Evolutionary conservation across 1,284 basidiomycete species (phyloP).

Genomic region (Heliocybe sulcata): DNA sequence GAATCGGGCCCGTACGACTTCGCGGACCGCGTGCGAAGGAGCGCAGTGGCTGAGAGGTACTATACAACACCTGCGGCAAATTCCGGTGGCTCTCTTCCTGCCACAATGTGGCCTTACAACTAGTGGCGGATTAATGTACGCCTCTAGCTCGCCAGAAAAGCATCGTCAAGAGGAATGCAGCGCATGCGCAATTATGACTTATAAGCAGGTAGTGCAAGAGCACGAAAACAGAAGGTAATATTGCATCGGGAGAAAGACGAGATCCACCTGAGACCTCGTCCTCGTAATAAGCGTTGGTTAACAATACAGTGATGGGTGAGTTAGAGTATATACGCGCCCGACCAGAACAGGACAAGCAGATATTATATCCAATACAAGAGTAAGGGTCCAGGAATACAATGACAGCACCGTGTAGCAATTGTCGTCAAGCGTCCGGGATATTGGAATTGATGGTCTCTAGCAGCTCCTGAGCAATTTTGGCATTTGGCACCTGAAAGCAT

Average conservation of each 20-base stretch:
- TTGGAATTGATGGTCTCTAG: slow-evolving; percentile 49
- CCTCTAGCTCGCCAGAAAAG: neutral
- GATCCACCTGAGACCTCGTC: no score
- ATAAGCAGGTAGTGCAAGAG: no score
- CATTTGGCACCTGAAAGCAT: slow-evolving; percentile 53
- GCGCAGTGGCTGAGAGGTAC: neutral
- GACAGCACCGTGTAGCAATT: neutral
- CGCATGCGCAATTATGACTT: no score
- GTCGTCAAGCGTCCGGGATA: slow-evolving; percentile 30
- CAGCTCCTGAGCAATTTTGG: slow-evolving; percentile 54
- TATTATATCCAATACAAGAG: slow-evolving; percentile 1
- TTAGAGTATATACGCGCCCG: neutral
- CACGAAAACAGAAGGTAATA: no score
- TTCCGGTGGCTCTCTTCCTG: neutral
- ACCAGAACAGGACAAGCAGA: neutral
- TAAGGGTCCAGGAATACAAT: neutral
- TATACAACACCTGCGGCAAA: neutral
- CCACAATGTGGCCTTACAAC: neutral
- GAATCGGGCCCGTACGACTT: neutral
- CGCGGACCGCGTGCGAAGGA: neutral
- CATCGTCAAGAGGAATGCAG: no score
- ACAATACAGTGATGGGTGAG: neutral
- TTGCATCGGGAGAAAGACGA: neutral
- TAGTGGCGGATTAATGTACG: neutral
- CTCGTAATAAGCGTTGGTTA: neutral